phyloP scores from a whole-genome alignment of 106 monocot genomes.

The Dendrobium nobile region DNA sequence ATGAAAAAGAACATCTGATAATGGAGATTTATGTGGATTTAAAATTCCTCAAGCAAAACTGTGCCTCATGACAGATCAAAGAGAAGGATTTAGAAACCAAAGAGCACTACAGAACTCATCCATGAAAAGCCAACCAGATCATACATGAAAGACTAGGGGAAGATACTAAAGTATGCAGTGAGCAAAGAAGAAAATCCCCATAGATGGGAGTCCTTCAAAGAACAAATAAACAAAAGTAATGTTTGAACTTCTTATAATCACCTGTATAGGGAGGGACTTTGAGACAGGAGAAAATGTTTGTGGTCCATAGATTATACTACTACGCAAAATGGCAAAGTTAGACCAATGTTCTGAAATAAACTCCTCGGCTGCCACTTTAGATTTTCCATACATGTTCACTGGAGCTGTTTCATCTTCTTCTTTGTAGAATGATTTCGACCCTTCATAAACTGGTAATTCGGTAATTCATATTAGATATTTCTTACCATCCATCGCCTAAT shows the following conservation, averaged over 20 bases:
- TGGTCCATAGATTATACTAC: conserved; percentile 95
- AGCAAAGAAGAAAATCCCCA: neutral
- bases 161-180: neutral
- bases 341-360: conserved; percentile 47
- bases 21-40: neutral
- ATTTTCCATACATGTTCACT: conserved; percentile 92
- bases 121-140: neutral
- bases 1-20: neutral
- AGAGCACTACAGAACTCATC: neutral
- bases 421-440: conserved; percentile 89
- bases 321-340: conserved; percentile 81
- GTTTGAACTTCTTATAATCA: conserved; percentile 9
- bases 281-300: conserved; percentile 71
- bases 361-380: conserved; percentile 85
- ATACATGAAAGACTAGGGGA: neutral
- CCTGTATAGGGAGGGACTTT: conserved; percentile 88
- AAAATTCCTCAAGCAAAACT: neutral
- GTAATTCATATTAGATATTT: conserved; percentile 7
- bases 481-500: neutral
- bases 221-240: neutral
- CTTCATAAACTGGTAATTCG: conserved; percentile 74
- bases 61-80: neutral
- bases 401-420: conserved; percentile 82
- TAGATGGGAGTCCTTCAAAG: neutral
- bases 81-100: too few species aligned